Base-by-base conservation (phyloP, 2,329 filamentous ascomycete genomes). In the Colletotrichum magnum region DNA sequence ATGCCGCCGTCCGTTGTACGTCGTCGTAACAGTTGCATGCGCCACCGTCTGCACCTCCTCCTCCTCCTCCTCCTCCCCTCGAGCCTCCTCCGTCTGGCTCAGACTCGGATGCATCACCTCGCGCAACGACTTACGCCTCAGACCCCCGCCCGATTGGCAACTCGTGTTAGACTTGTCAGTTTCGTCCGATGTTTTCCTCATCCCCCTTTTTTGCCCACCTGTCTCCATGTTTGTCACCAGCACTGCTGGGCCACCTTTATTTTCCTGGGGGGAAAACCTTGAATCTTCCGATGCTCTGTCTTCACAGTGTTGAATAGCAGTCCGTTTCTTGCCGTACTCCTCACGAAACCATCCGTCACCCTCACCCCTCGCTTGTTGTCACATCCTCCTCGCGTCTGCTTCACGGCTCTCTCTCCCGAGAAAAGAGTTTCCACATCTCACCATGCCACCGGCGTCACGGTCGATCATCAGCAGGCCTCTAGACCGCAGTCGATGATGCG, bases 151-250 rank as follows among this genome's bases (percentile, higher is more conserved):
- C 43, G 47, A 51, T 41, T 32, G 43, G 50, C 39, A 32, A 24
- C 50, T 18, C 5, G 6, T n/a, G 10, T 50, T 47, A n/a, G 7
- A 32, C 52, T 64, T 65, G 48, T 68, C 53, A 58, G 26, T 68
- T 53, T 64, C 65, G 52, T 74, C 72, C 53, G 45, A 64, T 71
- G 66, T 74, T 24, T 24, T 24, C 61, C 51, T 58, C 68, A 60
- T 62, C 65, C 61, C 48, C 50, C 58, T 43, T 50, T 58, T 51
- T 63, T 15, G 32, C 7, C 32, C 10, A 36, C 57, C 21, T 26
- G n/a, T 47, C 2, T 24, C 21, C 21, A 3, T 48, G 6, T 58
- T 32, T 18, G 18, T 52, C 47, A 18, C 3, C 3, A 16, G 24
- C 13, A 24, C 41, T 5, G 32, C 58, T 61, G 58, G 52, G 58